These are phyloP conservation scores for Imleria badia DNA, from an alignment of 768 basidiomycete genomes.

Conservation along the genomic window DNA sequence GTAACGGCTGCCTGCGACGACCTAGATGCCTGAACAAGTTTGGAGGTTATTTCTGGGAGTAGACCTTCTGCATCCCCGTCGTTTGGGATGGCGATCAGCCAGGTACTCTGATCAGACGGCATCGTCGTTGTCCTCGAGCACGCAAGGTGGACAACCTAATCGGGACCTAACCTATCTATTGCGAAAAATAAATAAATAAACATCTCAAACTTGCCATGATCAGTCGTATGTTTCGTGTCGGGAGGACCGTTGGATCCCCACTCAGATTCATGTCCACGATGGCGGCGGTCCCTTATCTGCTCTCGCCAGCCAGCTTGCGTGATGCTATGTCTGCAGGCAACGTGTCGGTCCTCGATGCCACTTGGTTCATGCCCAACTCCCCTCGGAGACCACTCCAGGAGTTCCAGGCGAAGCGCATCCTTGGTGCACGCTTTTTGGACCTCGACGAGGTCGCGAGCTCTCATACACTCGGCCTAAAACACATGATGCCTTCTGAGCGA, in stretches of 20 bases:
- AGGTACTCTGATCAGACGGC: constrained; percentile 96
- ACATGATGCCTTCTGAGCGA: constrained; percentile 85
- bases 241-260: constrained; percentile 1
- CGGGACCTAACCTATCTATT: constrained; percentile 4
- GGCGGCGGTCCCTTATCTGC: constrained; percentile 43
- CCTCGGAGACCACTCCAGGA: constrained; percentile 69
- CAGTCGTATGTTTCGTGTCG: constrained; percentile 7
- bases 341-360: constrained; percentile 62
- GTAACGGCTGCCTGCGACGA: constrained; percentile 50
- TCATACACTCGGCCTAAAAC: constrained; percentile 79
- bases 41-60: constrained; percentile 60
- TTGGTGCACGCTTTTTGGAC: constrained; percentile 72
- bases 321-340: constrained; percentile 35
- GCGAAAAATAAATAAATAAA: constrained; percentile 18
- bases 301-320: constrained; percentile 51
- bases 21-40: constrained; percentile 60
- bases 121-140: constrained; percentile 40
- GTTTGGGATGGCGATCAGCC: constrained; percentile 85
- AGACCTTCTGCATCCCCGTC: constrained; percentile 83
- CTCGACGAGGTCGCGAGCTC: constrained; percentile 75
- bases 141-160: constrained; percentile 6
- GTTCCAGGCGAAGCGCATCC: constrained; percentile 65
- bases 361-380: constrained; percentile 94
- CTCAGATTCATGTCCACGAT: constrained; percentile 40
- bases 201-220: neutral